These are phyloP conservation scores for Nothophaeocryptopus gaeumannii DNA, from an alignment of 2,329 filamentous ascomycete genomes.

Conservation along the genomic window DNA sequence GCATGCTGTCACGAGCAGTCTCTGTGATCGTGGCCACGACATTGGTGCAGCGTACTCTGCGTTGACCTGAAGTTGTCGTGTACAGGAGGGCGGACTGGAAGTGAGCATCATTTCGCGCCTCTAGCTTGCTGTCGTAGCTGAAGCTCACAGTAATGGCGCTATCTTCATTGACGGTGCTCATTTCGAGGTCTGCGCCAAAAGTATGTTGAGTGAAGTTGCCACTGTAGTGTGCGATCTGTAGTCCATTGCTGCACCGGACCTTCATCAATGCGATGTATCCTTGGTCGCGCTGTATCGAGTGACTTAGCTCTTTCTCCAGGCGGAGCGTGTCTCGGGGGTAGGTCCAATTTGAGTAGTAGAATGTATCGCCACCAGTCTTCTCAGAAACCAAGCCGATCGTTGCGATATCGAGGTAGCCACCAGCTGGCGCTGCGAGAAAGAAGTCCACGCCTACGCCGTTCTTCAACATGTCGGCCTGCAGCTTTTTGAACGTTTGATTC, in stretches of 20 bases:
- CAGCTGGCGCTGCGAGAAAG: constrained; percentile 87
- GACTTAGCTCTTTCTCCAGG: constrained; percentile 78
- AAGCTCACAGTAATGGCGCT: constrained; percentile 91
- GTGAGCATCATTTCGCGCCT: constrained; percentile 91
- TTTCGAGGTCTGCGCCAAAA: constrained; percentile 89
- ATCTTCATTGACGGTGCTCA: constrained; percentile 88
- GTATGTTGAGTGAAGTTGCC: constrained; percentile 96
- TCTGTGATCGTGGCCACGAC: constrained; percentile 90
- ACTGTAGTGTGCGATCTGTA: constrained; percentile 91
- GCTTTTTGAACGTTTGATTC: constrained; percentile 81
- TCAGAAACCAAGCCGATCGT: constrained; percentile 86
- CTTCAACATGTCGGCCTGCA: constrained; percentile 82
- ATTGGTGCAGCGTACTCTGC: constrained; percentile 88
- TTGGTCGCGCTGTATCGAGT: constrained; percentile 83
- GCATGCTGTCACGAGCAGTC: constrained; percentile 77
- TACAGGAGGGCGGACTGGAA: constrained; percentile 96
- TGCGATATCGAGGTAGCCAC: constrained; percentile 87
- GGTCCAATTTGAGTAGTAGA: constrained; percentile 96
- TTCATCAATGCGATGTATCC: constrained; percentile 98
- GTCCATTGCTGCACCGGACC: constrained; percentile 92
- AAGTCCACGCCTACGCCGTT: constrained; percentile 87
- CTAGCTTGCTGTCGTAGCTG: constrained; percentile 94
- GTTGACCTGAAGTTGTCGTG: constrained; percentile 83
- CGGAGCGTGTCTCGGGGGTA: constrained; percentile 80
- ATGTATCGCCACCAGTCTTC: constrained; percentile 89